Base-by-base conservation (phyloP, 2,329 filamentous ascomycete genomes). In the Aquanectria penicillioides region DNA sequence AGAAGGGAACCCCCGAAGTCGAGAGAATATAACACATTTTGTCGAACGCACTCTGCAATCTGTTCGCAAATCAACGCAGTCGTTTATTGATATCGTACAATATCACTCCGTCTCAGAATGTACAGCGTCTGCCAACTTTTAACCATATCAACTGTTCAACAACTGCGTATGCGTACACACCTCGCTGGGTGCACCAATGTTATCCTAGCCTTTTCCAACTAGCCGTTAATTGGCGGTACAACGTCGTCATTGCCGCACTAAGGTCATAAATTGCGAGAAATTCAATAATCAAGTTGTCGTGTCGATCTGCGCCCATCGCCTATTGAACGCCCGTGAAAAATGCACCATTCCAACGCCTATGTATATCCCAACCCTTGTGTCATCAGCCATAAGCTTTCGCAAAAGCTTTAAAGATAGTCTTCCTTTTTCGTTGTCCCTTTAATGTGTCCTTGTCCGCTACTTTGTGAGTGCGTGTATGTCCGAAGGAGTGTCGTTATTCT, bases 341-440 rank as follows among this genome's bases (percentile, higher is more conserved):
- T 46, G 15, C 50, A 33, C 41, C 33, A 31, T 36, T 43, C 33
- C 31, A 50, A 36, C 53, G 53, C 54, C 52, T 37, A 18, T 51
- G n/a, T 49, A 47, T 23, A 31, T 43, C 38, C 36, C 23, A 49
- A 43, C 10, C 26, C 13, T 43, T 50, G 22, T 41, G 28, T n/a
- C n/a, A 23, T 46, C n/a, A 36, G 18, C 40, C 40, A 22, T 52
- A 17, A 47, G 17, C 12, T 40, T 28, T 43, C 28, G 17, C 49
- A 23, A 26, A 51, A 26, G 34, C 47, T 12, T 40, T 26, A 46
- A 34, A 33, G 2, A 31, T 38, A 31, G 13, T 15, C 15, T 23
- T 29, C 38, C 40, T 4, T 38, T 6, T 29, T 8, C 12, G 13
- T 46, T 9, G 15, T 46, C 15, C 33, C 12, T 22, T 15, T 3